Evolutionary conservation across 2,329 filamentous ascomycete genomes (phyloP).

Genomic region (Aspergillus novoparasiticus): DNA sequence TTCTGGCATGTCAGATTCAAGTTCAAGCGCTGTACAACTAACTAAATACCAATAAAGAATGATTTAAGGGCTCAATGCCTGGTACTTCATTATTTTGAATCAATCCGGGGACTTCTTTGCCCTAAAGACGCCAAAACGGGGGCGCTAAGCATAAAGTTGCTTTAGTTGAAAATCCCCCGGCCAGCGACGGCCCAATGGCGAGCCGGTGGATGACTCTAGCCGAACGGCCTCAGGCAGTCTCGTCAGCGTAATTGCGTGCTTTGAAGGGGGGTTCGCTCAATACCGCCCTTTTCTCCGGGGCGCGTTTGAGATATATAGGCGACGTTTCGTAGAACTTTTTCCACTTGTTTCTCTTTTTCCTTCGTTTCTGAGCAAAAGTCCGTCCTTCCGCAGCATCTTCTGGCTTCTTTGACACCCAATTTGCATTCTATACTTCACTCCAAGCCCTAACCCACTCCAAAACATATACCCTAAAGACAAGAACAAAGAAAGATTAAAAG

Average conservation of each 20-base stretch:
- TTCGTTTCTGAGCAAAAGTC: background rate
- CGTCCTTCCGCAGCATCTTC: background rate
- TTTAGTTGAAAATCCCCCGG: constrained; percentile 6
- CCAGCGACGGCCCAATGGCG: background rate
- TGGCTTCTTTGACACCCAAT: background rate
- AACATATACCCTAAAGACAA: background rate
- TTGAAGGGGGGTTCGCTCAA: constrained; percentile 14
- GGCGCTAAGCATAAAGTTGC: constrained; percentile 5
- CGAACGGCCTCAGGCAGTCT: background rate
- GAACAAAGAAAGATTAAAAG: background rate
- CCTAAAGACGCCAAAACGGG: background rate
- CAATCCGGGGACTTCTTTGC: background rate
- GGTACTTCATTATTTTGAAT: background rate
- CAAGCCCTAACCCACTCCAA: background rate
- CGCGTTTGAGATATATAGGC: background rate
- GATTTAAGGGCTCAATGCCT: no score
- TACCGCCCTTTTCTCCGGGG: constrained; percentile 3
- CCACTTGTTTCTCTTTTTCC: background rate
- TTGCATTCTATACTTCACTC: background rate
- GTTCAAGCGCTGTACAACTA: no score
- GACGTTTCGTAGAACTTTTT: constrained; percentile 2
- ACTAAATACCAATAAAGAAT: background rate
- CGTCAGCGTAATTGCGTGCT: constrained; percentile 27
- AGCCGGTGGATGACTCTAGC: background rate
- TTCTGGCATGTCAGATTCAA: background rate